A percentile compares a stretch with the other conserved stretches of the same genome.
phyloP scores from a whole-genome alignment of 805 yeast species.

The Wickerhamomyces pijperi region DNA sequence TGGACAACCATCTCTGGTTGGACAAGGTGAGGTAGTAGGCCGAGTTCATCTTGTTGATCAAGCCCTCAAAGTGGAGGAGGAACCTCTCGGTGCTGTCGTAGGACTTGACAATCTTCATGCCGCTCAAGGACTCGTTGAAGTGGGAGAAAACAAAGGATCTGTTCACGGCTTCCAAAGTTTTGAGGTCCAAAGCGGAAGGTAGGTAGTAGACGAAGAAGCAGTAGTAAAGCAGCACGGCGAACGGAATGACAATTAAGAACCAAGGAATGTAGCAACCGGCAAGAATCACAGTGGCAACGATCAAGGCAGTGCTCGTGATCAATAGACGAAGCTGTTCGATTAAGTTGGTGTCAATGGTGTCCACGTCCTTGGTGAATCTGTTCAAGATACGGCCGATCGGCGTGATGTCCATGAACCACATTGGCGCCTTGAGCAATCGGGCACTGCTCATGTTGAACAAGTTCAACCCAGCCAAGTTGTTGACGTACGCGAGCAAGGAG shows the following conservation, averaged over 20 bases:
- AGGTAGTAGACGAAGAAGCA: constrained; percentile 45
- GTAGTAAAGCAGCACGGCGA: constrained; percentile 32
- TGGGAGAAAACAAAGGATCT: constrained; percentile 63
- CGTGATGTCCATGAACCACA: constrained; percentile 74
- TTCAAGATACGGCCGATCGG: constrained; percentile 81
- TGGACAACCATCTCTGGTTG: constrained; percentile 63
- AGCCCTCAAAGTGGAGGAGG: constrained; percentile 28
- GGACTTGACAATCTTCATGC: constrained; percentile 57
- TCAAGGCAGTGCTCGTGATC: constrained; percentile 36
- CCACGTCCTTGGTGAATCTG: constrained; percentile 80
- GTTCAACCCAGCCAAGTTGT: constrained; percentile 41
- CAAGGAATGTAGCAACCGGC: constrained; percentile 67
- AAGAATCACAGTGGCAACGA: constrained; percentile 53
- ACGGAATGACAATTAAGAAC: constrained; percentile 58
- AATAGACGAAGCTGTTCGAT: constrained; percentile 57
- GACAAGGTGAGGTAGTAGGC: constrained; percentile 53
- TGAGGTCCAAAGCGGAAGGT: constrained; percentile 65
- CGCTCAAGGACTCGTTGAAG: constrained; percentile 61
- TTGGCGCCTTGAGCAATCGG: constrained; percentile 58
- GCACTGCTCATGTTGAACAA: constrained; percentile 49
- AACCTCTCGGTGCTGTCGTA: constrained; percentile 39
- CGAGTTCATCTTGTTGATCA: constrained; percentile 54
- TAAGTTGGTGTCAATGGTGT: constrained; percentile 69
- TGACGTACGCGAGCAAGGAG: constrained; percentile 42
- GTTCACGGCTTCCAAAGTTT: constrained; percentile 62